Evolutionary conservation across 225 moss, liverwort and hornwort genomes (phyloP), one percentile per base, ranked within the genome.

Genomic region (Sphagnum contortum): DNA sequence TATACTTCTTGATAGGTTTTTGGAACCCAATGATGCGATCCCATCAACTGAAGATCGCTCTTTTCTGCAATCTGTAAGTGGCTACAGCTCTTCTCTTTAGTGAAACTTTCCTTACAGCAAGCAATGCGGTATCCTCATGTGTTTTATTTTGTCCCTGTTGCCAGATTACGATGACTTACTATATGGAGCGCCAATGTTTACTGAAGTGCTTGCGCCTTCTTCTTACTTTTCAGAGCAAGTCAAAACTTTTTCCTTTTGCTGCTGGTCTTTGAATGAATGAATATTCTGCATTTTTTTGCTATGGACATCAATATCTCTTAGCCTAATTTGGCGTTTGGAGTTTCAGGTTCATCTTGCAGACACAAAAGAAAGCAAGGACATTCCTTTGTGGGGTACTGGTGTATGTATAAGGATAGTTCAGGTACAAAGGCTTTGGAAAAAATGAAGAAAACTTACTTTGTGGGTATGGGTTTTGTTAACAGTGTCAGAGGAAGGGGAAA

Each of bases 401-500:
- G 29, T 29, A 29, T 0, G 29, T 29, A 29, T 29, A 29, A 29
- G 29, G 29, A 29, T 29, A 29, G 29, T 29, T 29, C 29, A 29
- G 29, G 29, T 29, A 29, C 29, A 29, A 29, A 29, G 29, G 29
- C 29, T 29, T 29, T 29, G 29, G 29, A 29, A 29, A 29, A 29
- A 29, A 29, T 1, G 1, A 29, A 29, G 29, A 29, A 29, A 29
- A 29, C 29, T 29, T 29, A 29, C 29, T 29, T 29, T 29, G 29
- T 29, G 29, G 29, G 29, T 29, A 29, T 29, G 29, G 29, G 29
- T 29, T 29, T 29, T 29, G 29, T 29, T 29, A 29, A 4, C 76
- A 91, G 91, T 96, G 92, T 90, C 90, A 29, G 96, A 98, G 69
- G 92, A 90, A 74, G 80, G 75, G 57, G 82, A 79, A 67, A 52